Conservation (phyloP, 2,329 filamentous ascomycete species). For the Xylariaceae sp. region DNA sequence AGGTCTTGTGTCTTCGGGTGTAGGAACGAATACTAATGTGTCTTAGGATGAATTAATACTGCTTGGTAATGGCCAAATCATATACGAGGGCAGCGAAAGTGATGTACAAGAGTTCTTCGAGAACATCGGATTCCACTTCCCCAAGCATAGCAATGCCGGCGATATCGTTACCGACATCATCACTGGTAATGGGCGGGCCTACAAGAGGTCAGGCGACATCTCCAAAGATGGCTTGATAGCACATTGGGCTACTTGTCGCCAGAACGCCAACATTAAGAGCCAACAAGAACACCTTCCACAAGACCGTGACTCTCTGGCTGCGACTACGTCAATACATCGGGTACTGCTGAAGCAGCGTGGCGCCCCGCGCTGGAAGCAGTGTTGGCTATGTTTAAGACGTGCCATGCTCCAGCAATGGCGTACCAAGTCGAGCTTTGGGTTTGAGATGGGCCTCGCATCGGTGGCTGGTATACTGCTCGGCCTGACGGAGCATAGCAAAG, state of each 20-base stretch:
- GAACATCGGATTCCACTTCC: slow-evolving; percentile 57
- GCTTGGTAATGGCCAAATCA: slow-evolving; percentile 58
- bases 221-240: slow-evolving; percentile 56
- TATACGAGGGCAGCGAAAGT: slow-evolving; percentile 57
- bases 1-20: too few relatives aligned
- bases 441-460: slow-evolving; percentile 59
- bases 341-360: slow-evolving; percentile 56
- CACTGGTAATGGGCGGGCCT: slow-evolving; percentile 59
- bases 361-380: slow-evolving; percentile 55
- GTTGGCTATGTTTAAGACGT: slow-evolving; percentile 58
- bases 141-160: slow-evolving; percentile 56
- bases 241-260: slow-evolving; percentile 49
- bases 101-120: slow-evolving; percentile 57
- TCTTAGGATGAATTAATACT: slow-evolving; percentile 63
- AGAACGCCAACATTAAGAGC: slow-evolving; percentile 31
- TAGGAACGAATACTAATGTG: too few relatives aligned
- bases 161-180: slow-evolving; percentile 68
- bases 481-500: slow-evolving; percentile 54
- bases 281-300: slow-evolving; percentile 37
- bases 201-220: slow-evolving; percentile 54
- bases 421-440: slow-evolving; percentile 55
- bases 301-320: slow-evolving; percentile 44
- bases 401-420: slow-evolving; percentile 64
- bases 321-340: slow-evolving; percentile 48
- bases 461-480: slow-evolving; percentile 61